Conservation (phyloP, 768 basidiomycete species). For the Cystobasidium onofrii region DNA sequence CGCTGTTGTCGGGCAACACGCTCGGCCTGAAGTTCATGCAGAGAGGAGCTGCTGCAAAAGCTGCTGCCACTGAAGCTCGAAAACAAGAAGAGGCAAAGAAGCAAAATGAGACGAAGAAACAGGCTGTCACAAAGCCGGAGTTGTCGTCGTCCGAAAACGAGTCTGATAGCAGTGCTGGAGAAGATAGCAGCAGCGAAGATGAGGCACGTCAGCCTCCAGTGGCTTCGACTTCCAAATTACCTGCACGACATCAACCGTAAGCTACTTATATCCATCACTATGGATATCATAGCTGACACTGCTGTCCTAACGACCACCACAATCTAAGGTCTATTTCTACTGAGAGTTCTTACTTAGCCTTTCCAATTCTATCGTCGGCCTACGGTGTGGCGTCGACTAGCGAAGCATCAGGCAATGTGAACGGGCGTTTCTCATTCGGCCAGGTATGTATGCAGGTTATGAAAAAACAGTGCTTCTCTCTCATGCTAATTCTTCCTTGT, state of each 20-base stretch:
- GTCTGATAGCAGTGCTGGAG: not conserved
- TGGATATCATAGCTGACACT: too few relatives aligned
- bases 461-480: not conserved
- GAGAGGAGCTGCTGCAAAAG: constrained; percentile 12
- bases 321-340: not conserved
- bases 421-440: not conserved
- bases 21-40: constrained; percentile 22
- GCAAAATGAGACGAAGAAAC: not conserved
- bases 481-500: not conserved
- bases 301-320: not conserved
- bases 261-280: too few relatives aligned
- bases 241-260: not conserved
- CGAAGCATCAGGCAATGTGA: not conserved
- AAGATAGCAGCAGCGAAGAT: not conserved
- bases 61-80: constrained; percentile 1
- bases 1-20: not conserved
- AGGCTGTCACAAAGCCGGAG: not conserved
- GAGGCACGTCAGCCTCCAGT: not conserved
- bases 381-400: not conserved
- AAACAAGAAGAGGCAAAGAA: not conserved
- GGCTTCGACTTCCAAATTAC: constrained; percentile 6
- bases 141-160: not conserved
- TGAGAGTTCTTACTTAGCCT: constrained; percentile 1
- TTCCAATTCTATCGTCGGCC: constrained; percentile 1
- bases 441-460: not conserved